Base-by-base conservation (phyloP, 129 eudicot species). In the Flaveria ramosissima region DNA sequence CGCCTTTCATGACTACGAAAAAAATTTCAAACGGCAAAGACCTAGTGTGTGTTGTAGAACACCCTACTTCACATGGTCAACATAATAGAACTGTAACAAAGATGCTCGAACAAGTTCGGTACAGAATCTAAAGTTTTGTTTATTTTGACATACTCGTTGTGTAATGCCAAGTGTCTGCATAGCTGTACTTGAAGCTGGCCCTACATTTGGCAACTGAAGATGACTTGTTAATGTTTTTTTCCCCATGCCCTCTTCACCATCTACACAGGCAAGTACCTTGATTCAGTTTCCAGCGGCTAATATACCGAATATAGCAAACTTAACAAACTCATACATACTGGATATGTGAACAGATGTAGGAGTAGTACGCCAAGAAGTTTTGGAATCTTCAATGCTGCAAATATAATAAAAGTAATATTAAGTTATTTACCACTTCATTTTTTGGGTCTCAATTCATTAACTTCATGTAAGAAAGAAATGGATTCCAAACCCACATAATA, bases 131-230 rank as follows among this genome's bases (percentile, higher is more conserved):
- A 66, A 23, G n/a, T 66, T 36, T 17, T n/a, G 24, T 66, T 8
- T 17, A 32, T 64, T 11, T 9, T 68, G 17, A 78, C 72, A 56
- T 91, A 93, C 98, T 89, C 85, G 84, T 53, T 69, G 85, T 70
- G 71, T 51, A 68, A 83, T 86, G 76, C 97, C 96, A 73, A 86
- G 82, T 78, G 98, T 84, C 71, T 90, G 98, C 89, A 87, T 87
- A 41, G 97, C 89, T 71, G 85, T 83, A 78, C 84, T 83, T 80
- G 96, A 86, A 70, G 88, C 89, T 5, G 91, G 85, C 46, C 91
- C 90, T 51, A 81, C 77, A 84, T 82, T 86, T 9, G 86, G 70
- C 62, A 80, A 64, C 53, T 78, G 85, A 21, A 69, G 63, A 74
- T 74, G 83, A 67, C 87, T 81, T 19, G 82, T 76, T 14, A 89